These are phyloP conservation scores for Nematocida sp. DNA, from an alignment of 371 early-diverging fungal genomes.

Conservation along the genomic window DNA sequence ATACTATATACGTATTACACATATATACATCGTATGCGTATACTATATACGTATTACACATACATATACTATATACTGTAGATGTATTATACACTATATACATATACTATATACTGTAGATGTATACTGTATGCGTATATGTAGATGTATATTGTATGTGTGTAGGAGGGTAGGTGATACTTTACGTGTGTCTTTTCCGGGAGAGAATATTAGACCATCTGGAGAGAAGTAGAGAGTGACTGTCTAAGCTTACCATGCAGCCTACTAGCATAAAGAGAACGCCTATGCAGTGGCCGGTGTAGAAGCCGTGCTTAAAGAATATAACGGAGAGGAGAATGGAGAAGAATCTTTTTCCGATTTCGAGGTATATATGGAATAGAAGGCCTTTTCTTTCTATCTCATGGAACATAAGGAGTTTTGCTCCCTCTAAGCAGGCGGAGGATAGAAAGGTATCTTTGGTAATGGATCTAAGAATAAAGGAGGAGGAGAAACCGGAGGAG, in stretches of 20 bases:
- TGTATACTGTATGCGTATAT: too few relatives aligned
- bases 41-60: too few relatives aligned
- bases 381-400: neutral
- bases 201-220: constrained; percentile 25
- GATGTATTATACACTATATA: too few relatives aligned
- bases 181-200: too few relatives aligned
- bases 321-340: constrained; percentile 24
- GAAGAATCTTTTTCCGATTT: constrained; percentile 45
- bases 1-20: too few relatives aligned
- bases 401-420: neutral
- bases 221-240: constrained; percentile 38
- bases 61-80: neutral
- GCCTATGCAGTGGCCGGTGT: constrained; percentile 25
- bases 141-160: too few relatives aligned
- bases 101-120: too few relatives aligned
- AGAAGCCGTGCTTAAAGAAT: constrained; percentile 33
- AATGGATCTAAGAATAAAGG: neutral
- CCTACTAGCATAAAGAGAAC: constrained; percentile 31
- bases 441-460: constrained; percentile 16
- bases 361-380: neutral
- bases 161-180: too few relatives aligned
- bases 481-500: neutral
- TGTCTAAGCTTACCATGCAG: constrained; percentile 15
- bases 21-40: too few relatives aligned
- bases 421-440: neutral